A percentile compares a stretch with the other conserved stretches of the same genome.
These are phyloP conservation scores for Xylaria sp. DNA, from an alignment of 2,329 filamentous ascomycete species.

Conservation along the genomic window DNA sequence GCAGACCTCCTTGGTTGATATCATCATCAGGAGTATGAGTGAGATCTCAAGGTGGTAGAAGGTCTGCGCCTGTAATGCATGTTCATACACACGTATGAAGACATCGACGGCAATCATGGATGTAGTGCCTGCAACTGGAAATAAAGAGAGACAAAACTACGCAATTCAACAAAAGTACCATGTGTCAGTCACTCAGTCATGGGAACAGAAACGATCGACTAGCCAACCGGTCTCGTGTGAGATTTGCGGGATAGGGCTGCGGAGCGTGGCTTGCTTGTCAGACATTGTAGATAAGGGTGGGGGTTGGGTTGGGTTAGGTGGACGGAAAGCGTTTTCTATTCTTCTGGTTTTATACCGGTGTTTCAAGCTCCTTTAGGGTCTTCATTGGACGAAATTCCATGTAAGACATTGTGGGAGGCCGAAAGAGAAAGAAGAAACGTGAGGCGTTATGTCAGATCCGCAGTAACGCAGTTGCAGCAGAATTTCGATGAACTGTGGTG, in stretches of 20 bases:
- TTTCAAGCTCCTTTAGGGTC: neutral
- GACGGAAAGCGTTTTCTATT: neutral
- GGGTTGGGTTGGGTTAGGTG: neutral
- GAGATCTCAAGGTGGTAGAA: too few relatives aligned
- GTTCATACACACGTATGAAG: neutral
- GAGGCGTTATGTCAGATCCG: neutral
- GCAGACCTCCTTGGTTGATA: neutral
- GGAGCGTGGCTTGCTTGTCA: slow-evolving; percentile 8
- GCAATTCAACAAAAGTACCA: slow-evolving; percentile 23
- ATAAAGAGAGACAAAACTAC: neutral
- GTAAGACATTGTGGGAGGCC: neutral
- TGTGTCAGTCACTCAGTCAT: neutral
- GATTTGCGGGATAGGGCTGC: slow-evolving; percentile 1
- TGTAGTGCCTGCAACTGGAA: neutral
- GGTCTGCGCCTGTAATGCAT: too few relatives aligned
- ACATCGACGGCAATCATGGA: neutral
- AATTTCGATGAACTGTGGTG: neutral
- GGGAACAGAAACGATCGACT: neutral
- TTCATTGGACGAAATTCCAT: neutral
- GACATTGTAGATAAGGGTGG: neutral
- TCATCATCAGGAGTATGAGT: neutral
- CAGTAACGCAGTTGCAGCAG: neutral
- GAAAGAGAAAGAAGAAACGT: neutral
- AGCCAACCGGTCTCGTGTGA: neutral
- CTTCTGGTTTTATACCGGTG: too few relatives aligned